These are phyloP conservation scores for Boletus patriciae DNA, from an alignment of 768 basidiomycete species.

Conservation along the genomic window DNA sequence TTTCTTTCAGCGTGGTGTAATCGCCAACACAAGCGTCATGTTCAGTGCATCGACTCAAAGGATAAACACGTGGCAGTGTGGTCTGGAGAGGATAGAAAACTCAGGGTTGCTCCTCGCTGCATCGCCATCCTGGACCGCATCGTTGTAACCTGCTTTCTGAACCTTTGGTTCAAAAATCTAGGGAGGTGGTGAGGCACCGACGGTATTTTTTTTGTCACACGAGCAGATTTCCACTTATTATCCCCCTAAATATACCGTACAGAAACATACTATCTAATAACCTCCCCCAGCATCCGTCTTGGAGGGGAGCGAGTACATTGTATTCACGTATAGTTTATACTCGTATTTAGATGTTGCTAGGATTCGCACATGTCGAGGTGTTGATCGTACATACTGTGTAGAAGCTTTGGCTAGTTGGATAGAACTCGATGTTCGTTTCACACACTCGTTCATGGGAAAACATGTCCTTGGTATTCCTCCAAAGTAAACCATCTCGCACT, in stretches of 20 bases:
- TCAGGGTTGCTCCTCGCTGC: slow-evolving; percentile 43
- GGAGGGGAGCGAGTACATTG: slow-evolving; percentile 4
- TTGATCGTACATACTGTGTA: background rate
- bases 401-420: background rate
- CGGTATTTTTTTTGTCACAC: background rate
- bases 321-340: slow-evolving; percentile 24
- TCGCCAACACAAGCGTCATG: background rate
- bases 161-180: slow-evolving; percentile 48
- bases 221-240: background rate
- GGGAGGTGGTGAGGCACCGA: slow-evolving; percentile 41
- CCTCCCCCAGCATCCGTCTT: background rate
- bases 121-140: slow-evolving; percentile 48
- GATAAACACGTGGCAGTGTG: slow-evolving; percentile 49
- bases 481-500: background rate
- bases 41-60: slow-evolving; percentile 50
- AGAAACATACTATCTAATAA: background rate
- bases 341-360: slow-evolving; percentile 10
- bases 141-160: slow-evolving; percentile 53
- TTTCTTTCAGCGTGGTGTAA: background rate
- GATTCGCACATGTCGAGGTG: background rate
- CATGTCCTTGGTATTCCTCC: background rate
- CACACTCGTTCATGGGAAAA: background rate
- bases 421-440: background rate
- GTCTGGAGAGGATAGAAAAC: slow-evolving; percentile 38
- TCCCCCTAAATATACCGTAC: slow-evolving; percentile 9